Conservation (phyloP, 2,329 filamentous ascomycete genomes). For the Fusarium scirpi region DNA sequence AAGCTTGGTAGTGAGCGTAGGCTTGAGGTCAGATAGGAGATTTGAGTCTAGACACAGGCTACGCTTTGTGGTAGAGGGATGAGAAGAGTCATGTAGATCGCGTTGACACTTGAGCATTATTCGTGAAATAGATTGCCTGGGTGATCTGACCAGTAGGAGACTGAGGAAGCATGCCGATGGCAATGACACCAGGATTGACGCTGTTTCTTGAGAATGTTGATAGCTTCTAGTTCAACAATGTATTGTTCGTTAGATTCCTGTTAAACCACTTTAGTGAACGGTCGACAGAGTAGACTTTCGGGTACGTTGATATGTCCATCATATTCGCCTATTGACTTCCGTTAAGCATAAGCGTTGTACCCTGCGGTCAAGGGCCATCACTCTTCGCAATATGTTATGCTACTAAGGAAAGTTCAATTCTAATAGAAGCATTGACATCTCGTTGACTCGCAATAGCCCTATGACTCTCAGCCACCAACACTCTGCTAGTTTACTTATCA, state of each 20-base stretch:
- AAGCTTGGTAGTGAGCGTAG: neutral
- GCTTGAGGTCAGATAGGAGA: neutral
- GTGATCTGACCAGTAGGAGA: neutral
- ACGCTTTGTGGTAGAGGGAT: too few species aligned
- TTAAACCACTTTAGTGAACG: neutral
- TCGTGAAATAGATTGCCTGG: neutral
- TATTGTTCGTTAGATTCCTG: fast-evolving
- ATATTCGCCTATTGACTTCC: neutral
- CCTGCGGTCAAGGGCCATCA: too few species aligned
- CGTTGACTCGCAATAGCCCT: neutral
- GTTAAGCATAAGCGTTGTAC: neutral
- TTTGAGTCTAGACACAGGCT: neutral
- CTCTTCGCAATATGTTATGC: too few species aligned
- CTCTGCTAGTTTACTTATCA: neutral
- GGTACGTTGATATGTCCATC: neutral
- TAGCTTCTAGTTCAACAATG: neutral
- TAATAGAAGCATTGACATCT: neutral
- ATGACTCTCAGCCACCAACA: neutral
- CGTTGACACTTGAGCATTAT: fast-evolving
- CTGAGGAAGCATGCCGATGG: neutral
- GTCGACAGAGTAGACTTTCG: neutral
- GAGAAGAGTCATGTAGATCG: neutral
- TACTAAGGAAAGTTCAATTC: neutral
- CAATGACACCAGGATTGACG: fast-evolving
- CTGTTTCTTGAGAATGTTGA: neutral